Evolutionary conservation across 129 eudicot genomes (phyloP).

Genomic region (Flaveria robusta): DNA sequence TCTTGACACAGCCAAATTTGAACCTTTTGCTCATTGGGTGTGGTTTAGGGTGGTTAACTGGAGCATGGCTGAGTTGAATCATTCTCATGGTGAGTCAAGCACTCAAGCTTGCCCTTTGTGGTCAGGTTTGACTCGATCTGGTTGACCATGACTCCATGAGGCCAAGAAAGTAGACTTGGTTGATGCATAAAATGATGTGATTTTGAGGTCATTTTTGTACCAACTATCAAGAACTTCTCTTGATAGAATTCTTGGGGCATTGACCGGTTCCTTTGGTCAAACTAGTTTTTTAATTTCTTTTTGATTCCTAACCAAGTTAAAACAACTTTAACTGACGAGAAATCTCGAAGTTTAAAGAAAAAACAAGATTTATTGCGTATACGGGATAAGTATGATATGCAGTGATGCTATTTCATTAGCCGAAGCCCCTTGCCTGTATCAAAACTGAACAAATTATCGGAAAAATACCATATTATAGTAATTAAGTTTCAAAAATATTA

Average conservation of each 20-base stretch:
- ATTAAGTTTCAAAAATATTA: too few relatives aligned
- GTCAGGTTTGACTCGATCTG: background rate
- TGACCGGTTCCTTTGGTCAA: conserved; percentile 24
- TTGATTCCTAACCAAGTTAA: background rate
- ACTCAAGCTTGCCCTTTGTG: background rate
- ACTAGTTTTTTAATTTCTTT: background rate
- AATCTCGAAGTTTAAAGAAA: too few relatives aligned
- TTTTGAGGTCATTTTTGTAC: conserved; percentile 10
- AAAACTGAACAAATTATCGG: too few relatives aligned
- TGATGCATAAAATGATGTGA: background rate
- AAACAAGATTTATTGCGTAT: too few relatives aligned
- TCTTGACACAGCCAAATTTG: background rate
- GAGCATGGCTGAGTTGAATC: conserved; percentile 5
- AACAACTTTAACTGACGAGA: too few relatives aligned
- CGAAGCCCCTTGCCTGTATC: too few relatives aligned
- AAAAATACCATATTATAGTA: too few relatives aligned
- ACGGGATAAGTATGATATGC: too few relatives aligned
- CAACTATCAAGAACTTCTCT: background rate
- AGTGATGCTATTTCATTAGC: too few relatives aligned
- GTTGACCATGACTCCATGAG: background rate
- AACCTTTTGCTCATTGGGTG: background rate
- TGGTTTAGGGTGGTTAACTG: background rate
- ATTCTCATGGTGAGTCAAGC: conserved; percentile 21
- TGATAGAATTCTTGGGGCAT: conserved; percentile 20
- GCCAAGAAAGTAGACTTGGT: background rate